phyloP scores from a whole-genome alignment of 2,329 filamentous ascomycete species.

The Penicillium sp. region DNA sequence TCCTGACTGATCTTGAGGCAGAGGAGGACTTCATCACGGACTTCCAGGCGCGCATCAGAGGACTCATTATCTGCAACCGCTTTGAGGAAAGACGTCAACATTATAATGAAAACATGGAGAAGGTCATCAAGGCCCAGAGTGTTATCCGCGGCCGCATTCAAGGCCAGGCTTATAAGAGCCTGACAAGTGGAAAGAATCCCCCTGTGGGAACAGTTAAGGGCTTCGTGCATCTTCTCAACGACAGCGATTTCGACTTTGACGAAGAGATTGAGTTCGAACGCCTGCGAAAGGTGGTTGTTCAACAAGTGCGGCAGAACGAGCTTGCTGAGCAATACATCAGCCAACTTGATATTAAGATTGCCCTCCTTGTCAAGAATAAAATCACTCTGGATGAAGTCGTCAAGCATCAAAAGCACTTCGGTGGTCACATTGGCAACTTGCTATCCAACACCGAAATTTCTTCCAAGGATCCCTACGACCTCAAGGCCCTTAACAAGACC shows the following conservation, averaged over 20 bases:
- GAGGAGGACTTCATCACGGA: conserved; percentile 75
- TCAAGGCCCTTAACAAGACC: conserved; percentile 96
- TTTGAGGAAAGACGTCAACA: conserved; percentile 84
- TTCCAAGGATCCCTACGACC: conserved; percentile 87
- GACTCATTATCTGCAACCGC: conserved; percentile 66
- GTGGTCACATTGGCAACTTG: conserved; percentile 79
- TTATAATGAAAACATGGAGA: conserved; percentile 97
- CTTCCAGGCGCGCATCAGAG: conserved; percentile 72
- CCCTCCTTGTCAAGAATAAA: conserved; percentile 97
- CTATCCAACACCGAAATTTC: conserved; percentile 85
- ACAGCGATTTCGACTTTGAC: conserved; percentile 98
- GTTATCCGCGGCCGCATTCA: conserved; percentile 93
- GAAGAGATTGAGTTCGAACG: conserved; percentile 97
- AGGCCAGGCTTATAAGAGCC: conserved; percentile 94
- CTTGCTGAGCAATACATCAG: conserved; percentile 97
- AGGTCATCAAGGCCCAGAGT: conserved; percentile 97
- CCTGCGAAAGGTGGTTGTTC: conserved; percentile 90
- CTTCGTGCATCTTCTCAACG: conserved; percentile 95
- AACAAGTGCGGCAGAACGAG: conserved; percentile 96
- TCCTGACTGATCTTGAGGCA: conserved; percentile 74
- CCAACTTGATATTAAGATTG: conserved; percentile 98
- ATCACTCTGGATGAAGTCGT: conserved; percentile 98
- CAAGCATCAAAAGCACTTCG: conserved; percentile 93
- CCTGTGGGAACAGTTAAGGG: conserved; percentile 96
- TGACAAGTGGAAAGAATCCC: conserved; percentile 94